Conservation (phyloP, 192 early-diverging fungal genomes). For the Hyaloraphidium curvatum region DNA sequence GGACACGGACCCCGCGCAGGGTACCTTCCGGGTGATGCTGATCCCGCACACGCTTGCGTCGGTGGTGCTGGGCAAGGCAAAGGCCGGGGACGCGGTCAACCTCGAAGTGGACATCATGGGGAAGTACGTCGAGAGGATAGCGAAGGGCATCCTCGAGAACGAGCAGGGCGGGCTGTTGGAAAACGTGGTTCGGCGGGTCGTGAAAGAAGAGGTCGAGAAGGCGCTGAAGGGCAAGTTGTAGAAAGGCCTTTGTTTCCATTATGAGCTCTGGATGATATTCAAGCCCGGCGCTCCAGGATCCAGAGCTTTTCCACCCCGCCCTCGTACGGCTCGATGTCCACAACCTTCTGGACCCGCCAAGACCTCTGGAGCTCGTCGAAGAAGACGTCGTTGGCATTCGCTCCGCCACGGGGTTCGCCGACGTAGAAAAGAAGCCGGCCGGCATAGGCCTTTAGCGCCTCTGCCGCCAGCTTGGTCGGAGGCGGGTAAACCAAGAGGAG, state of each 20-base stretch:
- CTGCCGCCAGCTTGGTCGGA: background rate
- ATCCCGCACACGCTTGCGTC: constrained; percentile 78
- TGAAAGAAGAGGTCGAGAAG: background rate
- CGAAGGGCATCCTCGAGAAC: constrained; percentile 23
- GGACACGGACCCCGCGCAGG: constrained; percentile 52
- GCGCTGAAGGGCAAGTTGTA: background rate
- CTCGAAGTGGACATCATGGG: constrained; percentile 96
- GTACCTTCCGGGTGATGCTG: constrained; percentile 83
- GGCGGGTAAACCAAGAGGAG: background rate
- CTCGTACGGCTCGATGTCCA: background rate
- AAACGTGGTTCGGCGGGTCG: background rate
- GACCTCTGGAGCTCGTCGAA: background rate
- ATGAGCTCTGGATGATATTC: too few species aligned
- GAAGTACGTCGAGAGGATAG: constrained; percentile 81
- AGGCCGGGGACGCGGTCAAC: constrained; percentile 61
- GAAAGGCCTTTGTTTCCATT: too few species aligned
- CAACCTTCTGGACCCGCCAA: background rate
- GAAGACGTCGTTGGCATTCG: background rate
- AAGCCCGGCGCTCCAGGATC: too few species aligned
- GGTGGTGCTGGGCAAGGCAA: constrained; percentile 58
- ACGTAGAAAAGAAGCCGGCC: background rate
- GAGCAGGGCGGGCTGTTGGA: background rate
- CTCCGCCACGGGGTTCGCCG: background rate
- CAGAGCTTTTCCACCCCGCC: background rate
- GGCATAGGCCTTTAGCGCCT: background rate